Conservation (phyloP, 306 rosid genomes). For the Benincasa hispida region DNA sequence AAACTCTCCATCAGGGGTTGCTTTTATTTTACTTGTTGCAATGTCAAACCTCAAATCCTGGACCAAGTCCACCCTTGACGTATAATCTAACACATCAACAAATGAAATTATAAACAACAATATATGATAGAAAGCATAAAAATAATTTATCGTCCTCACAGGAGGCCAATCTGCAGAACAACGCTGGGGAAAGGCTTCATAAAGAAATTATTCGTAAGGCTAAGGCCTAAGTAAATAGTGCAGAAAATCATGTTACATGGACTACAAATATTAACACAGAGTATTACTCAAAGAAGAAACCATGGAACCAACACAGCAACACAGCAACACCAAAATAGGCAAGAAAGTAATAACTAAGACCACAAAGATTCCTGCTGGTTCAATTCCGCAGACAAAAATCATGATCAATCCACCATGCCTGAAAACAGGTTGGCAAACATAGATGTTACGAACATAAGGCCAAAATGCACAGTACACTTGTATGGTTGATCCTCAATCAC, state of each 20-base stretch:
- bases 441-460: neutral
- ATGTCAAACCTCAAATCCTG: conserved; percentile 76
- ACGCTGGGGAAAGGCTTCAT: neutral
- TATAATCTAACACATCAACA: conserved; percentile 36
- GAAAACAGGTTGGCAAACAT: neutral
- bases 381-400: neutral
- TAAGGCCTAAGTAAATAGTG: neutral
- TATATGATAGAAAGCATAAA: neutral
- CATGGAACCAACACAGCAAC: neutral
- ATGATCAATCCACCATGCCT: neutral
- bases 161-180: neutral
- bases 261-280: neutral
- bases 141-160: neutral
- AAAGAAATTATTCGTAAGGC: neutral
- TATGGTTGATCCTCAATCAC: neutral
- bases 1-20: conserved; percentile 78
- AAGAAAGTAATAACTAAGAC: neutral
- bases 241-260: neutral
- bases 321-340: neutral
- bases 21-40: conserved; percentile 73
- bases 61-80: conserved; percentile 48
- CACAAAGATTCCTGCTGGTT: neutral
- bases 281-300: neutral
- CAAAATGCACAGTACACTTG: neutral
- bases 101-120: neutral